These are phyloP conservation scores for Pisolithus albus DNA, from an alignment of 768 basidiomycete species.

Conservation along the genomic window DNA sequence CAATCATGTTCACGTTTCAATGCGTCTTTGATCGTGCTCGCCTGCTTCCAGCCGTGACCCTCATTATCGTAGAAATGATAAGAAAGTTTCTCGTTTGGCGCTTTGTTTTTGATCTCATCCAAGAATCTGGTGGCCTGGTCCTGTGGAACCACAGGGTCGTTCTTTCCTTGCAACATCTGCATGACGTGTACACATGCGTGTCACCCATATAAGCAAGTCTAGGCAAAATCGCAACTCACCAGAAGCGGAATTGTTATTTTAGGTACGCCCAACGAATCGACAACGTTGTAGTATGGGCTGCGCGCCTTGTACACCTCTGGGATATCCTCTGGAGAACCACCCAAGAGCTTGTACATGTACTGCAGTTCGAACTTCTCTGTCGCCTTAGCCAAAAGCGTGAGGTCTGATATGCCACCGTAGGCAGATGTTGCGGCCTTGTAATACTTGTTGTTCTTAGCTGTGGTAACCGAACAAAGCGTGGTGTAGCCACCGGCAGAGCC, in stretches of 20 bases:
- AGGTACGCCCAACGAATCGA: conserved; percentile 30
- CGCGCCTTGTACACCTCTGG: conserved; percentile 48
- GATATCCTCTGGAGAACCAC: conserved; percentile 39
- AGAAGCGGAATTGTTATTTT: conserved; percentile 55
- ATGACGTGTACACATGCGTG: not conserved
- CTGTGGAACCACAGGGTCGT: conserved; percentile 59
- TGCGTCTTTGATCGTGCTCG: conserved; percentile 25
- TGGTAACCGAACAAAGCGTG: conserved; percentile 40
- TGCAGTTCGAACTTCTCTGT: conserved; percentile 65
- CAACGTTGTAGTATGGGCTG: conserved; percentile 45
- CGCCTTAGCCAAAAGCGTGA: conserved; percentile 43
- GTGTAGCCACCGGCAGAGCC: conserved; percentile 70
- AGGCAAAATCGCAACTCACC: conserved; percentile 30
- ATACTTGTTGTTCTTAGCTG: conserved; percentile 49
- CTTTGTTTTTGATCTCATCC: not conserved
- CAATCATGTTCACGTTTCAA: conserved; percentile 27
- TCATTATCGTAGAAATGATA: conserved; percentile 34
- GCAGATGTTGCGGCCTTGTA: conserved; percentile 52
- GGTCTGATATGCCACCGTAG: conserved; percentile 60
- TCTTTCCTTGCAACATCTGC: conserved; percentile 60
- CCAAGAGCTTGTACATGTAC: conserved; percentile 54
- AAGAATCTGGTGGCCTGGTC: conserved; percentile 40
- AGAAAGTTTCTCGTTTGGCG: conserved; percentile 15
- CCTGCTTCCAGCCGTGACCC: conserved; percentile 31
- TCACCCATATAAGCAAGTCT: too few relatives aligned